These are phyloP conservation scores for Jasminum sambac DNA, from an alignment of 257 asterid species.

Conservation along the genomic window DNA sequence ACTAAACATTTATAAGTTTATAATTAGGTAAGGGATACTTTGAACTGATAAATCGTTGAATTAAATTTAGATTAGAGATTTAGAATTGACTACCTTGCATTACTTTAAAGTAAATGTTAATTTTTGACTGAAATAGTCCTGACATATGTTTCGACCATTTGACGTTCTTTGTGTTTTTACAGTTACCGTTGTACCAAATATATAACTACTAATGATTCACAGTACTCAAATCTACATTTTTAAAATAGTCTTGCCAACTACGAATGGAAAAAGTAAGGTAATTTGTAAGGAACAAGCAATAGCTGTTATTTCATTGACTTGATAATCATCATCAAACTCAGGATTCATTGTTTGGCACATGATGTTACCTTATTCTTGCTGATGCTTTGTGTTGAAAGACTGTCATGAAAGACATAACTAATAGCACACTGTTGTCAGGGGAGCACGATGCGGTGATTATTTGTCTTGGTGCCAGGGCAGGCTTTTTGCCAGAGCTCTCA, in stretches of 20 bases:
- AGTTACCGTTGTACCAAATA: background rate
- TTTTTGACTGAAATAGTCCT: background rate
- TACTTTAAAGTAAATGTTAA: background rate
- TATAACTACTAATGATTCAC: background rate
- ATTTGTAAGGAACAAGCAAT: background rate
- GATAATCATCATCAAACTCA: background rate
- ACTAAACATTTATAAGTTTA: background rate
- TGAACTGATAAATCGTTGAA: background rate
- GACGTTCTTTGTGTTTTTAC: background rate
- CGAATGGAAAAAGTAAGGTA: background rate
- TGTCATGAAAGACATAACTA: slow-evolving; percentile 9
- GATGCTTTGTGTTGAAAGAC: slow-evolving; percentile 8
- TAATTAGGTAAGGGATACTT: background rate
- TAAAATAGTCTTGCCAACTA: background rate
- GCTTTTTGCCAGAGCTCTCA: slow-evolving; percentile 67
- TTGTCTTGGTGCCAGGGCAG: slow-evolving; percentile 85
- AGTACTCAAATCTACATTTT: background rate
- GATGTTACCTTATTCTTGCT: background rate
- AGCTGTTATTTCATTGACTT: background rate
- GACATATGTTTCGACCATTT: background rate
- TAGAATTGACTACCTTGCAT: background rate
- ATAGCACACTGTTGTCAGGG: slow-evolving; percentile 47
- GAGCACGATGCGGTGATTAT: slow-evolving; percentile 75
- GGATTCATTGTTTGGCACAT: background rate
- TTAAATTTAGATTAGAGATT: background rate